Conservation (phyloP, 106 monocot species). For the Dactylorhiza incarnata region DNA sequence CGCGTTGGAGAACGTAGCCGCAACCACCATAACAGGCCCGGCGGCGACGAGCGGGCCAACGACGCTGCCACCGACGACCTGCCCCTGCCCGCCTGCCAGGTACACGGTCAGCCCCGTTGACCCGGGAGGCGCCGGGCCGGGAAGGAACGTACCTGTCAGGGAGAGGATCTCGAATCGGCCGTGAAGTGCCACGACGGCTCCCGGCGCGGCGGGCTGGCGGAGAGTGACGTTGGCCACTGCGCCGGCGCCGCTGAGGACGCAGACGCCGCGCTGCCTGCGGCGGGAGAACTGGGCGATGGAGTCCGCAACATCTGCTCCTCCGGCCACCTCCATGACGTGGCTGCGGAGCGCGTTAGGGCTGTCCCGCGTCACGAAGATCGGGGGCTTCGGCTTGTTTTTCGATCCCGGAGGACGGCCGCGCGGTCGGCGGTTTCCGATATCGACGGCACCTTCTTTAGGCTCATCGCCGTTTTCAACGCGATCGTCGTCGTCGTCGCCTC, state of each 20-base stretch:
- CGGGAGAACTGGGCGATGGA: slow-evolving; percentile 10
- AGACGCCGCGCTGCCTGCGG: slow-evolving; percentile 19
- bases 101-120: slow-evolving; percentile 24
- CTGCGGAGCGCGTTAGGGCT: slow-evolving; percentile 12
- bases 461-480: slow-evolving; percentile 8
- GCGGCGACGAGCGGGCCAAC: slow-evolving; percentile 18
- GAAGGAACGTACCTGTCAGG: slow-evolving; percentile 11
- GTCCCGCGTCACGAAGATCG: slow-evolving; percentile 9
- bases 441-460: slow-evolving; percentile 7
- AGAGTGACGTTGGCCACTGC: slow-evolving; percentile 7
- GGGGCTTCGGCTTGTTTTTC: slow-evolving; percentile 9
- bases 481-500: slow-evolving; percentile 12
- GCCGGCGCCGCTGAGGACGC: slow-evolving; percentile 15
- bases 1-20: slow-evolving; percentile 19
- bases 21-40: slow-evolving; percentile 19
- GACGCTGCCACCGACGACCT: slow-evolving; percentile 34
- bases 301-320: slow-evolving; percentile 7
- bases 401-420: slow-evolving; percentile 6
- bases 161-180: slow-evolving; percentile 9
- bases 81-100: slow-evolving; percentile 30
- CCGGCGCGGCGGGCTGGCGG: not conserved
- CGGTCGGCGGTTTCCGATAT: slow-evolving; percentile 3
- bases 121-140: slow-evolving; percentile 21
- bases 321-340: slow-evolving; percentile 14
- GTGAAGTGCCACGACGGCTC: slow-evolving; percentile 3